Evolutionary conservation across 768 basidiomycete genomes (phyloP).

Genomic region (Cyathus striatus): DNA sequence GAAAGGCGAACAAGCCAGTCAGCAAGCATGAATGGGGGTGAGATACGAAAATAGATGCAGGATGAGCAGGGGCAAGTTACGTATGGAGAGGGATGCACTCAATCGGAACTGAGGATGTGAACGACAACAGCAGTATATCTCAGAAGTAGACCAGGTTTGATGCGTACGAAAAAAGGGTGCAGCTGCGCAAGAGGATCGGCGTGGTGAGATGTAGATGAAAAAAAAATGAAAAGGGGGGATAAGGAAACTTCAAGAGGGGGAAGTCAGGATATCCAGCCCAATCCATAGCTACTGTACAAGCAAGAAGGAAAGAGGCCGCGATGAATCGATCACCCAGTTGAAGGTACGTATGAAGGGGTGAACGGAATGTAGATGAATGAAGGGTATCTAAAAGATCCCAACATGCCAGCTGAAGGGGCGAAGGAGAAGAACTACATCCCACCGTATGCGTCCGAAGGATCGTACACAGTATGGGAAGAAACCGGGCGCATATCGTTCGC

Average conservation of each 20-base stretch:
- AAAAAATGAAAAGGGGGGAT: too few species aligned
- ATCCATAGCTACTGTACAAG: neutral
- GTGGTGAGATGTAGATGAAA: too few species aligned
- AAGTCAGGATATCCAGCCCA: neutral
- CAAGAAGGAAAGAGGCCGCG: neutral
- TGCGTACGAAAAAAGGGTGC: too few species aligned
- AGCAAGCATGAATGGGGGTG: too few species aligned
- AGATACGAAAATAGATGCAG: too few species aligned
- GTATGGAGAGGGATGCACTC: too few species aligned
- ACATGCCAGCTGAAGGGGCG: conserved; percentile 6
- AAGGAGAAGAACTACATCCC: conserved; percentile 13
- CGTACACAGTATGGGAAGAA: conserved; percentile 12
- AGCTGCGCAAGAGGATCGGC: too few species aligned
- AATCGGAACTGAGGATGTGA: too few species aligned
- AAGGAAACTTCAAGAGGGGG: neutral
- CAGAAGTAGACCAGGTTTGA: too few species aligned
- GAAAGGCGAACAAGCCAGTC: too few species aligned
- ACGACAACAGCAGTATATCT: too few species aligned
- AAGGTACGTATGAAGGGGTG: neutral
- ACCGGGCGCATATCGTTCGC: conserved; percentile 1
- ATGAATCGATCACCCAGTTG: neutral
- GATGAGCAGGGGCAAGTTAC: too few species aligned
- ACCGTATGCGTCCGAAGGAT: conserved; percentile 17
- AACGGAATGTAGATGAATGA: conserved; percentile 1
- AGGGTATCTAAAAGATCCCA: conserved; percentile 5